Conservation (phyloP, 208 protist species). For the Crithidia acanthocephali region DNA sequence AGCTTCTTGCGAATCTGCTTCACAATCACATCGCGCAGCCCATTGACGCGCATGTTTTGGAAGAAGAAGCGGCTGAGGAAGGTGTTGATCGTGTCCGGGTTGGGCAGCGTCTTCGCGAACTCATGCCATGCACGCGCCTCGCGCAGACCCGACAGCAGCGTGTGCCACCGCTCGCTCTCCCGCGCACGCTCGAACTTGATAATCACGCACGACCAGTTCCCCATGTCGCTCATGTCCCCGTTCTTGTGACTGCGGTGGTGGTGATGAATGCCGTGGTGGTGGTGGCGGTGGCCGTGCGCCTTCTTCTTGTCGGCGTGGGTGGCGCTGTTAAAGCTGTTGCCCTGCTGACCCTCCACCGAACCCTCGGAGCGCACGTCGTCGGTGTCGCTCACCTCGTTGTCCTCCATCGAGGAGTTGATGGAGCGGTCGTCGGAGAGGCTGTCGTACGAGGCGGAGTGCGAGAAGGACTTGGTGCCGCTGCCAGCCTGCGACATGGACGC, state of each 20-base stretch:
- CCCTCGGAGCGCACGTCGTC: not conserved
- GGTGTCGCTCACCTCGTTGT: conserved; percentile 4
- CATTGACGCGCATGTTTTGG: conserved; percentile 69
- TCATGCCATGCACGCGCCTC: conserved; percentile 67
- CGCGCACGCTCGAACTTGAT: conserved; percentile 67
- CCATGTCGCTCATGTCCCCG: conserved; percentile 26
- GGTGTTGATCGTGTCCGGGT: conserved; percentile 72
- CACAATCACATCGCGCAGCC: conserved; percentile 50
- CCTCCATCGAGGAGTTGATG: not conserved
- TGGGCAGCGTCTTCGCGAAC: conserved; percentile 63
- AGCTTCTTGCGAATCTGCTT: conserved; percentile 70
- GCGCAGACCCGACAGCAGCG: conserved; percentile 44
- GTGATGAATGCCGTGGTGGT: not conserved
- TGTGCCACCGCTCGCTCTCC: conserved; percentile 77
- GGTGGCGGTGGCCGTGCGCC: not conserved
- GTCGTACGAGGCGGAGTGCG: not conserved
- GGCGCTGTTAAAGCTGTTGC: not conserved
- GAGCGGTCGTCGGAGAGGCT: conserved; percentile 11
- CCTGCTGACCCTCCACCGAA: not conserved
- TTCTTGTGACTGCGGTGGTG: not conserved
- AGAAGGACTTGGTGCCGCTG: not conserved
- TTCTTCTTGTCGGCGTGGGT: not conserved
- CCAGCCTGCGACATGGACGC: not conserved
- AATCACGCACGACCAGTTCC: conserved; percentile 43
- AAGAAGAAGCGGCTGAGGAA: conserved; percentile 81